These are phyloP conservation scores for Dovyalis caffra DNA, from an alignment of 345 rosid species.

Conservation along the genomic window DNA sequence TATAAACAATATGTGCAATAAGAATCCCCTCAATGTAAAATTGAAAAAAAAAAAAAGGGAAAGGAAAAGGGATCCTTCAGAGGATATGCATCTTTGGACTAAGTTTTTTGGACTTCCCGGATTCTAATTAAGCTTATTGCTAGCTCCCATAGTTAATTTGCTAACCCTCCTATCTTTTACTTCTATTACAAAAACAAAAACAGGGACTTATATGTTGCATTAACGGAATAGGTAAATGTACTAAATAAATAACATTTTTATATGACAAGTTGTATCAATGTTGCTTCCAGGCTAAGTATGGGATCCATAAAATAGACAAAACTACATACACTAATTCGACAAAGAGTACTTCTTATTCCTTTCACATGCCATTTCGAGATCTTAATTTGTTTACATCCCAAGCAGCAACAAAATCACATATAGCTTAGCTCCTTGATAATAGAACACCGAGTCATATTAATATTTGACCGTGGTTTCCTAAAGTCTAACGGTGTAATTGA, in stretches of 20 bases:
- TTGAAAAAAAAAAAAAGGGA: no score
- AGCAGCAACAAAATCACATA: not conserved
- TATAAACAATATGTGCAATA: no score
- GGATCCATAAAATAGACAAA: not conserved
- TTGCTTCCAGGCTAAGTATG: conserved; percentile 8
- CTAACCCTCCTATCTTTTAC: no score
- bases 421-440: not conserved
- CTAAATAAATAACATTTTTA: no score
- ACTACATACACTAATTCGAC: not conserved
- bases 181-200: no score
- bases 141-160: no score
- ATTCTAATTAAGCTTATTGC: no score
- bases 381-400: not conserved
- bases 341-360: not conserved
- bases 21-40: no score
- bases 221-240: not conserved
- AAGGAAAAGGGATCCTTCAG: no score
- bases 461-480: not conserved
- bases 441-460: not conserved
- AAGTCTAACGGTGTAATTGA: not conserved
- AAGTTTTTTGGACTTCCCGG: no score
- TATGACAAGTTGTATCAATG: not conserved
- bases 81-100: no score
- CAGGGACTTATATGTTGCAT: not conserved
- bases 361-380: conserved; percentile 5